Evolutionary conservation across 1,284 basidiomycete species (phyloP).

Genomic region (Malassezia furfur): DNA sequence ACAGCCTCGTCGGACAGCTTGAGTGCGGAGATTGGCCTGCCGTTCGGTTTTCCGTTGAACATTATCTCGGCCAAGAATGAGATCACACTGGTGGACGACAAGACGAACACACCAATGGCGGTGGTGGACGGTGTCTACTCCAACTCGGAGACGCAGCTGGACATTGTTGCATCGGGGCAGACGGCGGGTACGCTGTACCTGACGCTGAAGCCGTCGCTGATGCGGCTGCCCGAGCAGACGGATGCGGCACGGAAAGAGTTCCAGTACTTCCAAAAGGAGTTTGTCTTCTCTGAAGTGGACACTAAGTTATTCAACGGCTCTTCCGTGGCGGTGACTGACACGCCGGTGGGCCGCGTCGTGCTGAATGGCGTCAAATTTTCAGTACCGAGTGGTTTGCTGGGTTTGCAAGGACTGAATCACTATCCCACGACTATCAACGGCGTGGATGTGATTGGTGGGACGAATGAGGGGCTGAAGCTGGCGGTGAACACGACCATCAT

Average conservation of each 20-base stretch:
- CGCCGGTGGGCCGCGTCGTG: conserved; percentile 59
- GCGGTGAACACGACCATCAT: conserved; percentile 55
- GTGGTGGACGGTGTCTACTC: conserved; percentile 23
- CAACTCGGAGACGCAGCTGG: conserved; percentile 21
- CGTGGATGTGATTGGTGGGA: conserved; percentile 65
- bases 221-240: conserved; percentile 55
- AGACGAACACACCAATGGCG: conserved; percentile 55
- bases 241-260: conserved; percentile 50
- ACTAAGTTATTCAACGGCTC: conserved; percentile 59
- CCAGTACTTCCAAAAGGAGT: conserved; percentile 43
- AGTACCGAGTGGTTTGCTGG: conserved; percentile 60
- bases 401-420: conserved; percentile 58
- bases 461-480: conserved; percentile 57
- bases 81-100: conserved; percentile 56
- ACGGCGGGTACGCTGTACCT: conserved; percentile 63
- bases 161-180: conserved; percentile 50
- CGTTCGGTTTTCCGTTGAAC: conserved; percentile 63
- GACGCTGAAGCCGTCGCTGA: conserved; percentile 55
- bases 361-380: conserved; percentile 67
- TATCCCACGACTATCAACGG: conserved; percentile 56
- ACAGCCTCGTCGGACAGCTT: conserved; percentile 57
- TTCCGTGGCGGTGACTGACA: conserved; percentile 59
- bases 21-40: conserved; percentile 58
- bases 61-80: conserved; percentile 60
- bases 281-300: conserved; percentile 52